Evolutionary conservation across 352 stramenopile species (phyloP), one percentile per base, ranked within the genome.

Genomic region (Globisporangium canariense): DNA sequence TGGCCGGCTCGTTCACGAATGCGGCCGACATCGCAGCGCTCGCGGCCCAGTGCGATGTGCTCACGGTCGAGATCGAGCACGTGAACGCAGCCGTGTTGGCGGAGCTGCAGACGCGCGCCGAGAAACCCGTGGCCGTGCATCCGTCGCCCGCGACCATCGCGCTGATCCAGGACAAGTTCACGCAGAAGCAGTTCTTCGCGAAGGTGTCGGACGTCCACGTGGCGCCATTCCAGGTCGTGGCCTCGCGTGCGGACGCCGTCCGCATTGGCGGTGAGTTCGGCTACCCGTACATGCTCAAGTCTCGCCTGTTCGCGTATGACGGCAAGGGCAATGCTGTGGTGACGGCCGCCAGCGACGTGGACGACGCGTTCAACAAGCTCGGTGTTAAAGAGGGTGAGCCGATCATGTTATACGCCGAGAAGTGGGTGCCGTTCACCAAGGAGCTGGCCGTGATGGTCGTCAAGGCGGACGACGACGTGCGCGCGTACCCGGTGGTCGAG

Each of bases 261-360:
- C 69, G 72, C 4, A 70, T 90, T 20, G 81, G 86, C 2, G 30
- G 75, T 49, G 22, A 43, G 16, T 94, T 91, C 49, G 97, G 96
- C n/a, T 97, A 98, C 64, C 97, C 97, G n/a, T 91, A 98, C 53
- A 99, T 99, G 96, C 90, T 99, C 60, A 99, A 99, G 79, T 96
- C 94, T 30, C 87, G 97, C 53, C 83, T 83, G 32, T 94, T 94
- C 52, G 97, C 93, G 32, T 99, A 99, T 74, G 97, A 99, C 71
- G 97, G 97, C 60, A 90, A 90, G 40, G 97, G 97, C 54, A 99
- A 99, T 76, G 91, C 90, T n/a, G 89, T 99, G 30, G 81, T 99
- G 0, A 79, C 88, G 34, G 77, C 74, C 11, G 76, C 80, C 22
- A 79, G 87, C 22, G 90, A 91, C 28, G 87, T 99, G 28, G 45